phyloP scores from a whole-genome alignment of 257 asterid genomes.

The Solanum chiquidenum region DNA sequence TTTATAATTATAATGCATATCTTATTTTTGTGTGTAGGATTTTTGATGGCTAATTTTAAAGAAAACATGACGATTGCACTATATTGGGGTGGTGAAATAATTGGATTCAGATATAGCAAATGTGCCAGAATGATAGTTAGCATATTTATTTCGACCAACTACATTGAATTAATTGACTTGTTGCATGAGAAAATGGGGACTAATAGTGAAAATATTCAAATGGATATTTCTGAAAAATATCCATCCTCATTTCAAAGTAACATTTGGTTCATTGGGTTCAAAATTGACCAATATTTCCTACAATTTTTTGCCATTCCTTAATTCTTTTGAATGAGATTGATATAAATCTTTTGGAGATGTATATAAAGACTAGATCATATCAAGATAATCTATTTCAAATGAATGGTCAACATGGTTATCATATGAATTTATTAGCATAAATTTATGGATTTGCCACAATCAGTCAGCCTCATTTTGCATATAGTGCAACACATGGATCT shows the following conservation, averaged over 20 bases:
- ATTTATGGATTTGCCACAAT: background rate
- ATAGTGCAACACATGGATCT: background rate
- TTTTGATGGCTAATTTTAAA: background rate
- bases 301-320: background rate
- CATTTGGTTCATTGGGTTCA: background rate
- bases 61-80: background rate
- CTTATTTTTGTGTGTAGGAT: background rate
- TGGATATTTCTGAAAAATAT: background rate
- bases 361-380: background rate
- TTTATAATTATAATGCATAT: no score
- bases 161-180: background rate
- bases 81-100: background rate
- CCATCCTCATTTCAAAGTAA: background rate
- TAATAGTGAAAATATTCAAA: background rate
- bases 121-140: background rate
- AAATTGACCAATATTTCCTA: background rate
- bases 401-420: background rate
- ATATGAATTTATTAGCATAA: background rate
- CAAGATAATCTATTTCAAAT: background rate
- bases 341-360: background rate
- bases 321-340: rapidly evolving
- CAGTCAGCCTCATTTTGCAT: background rate
- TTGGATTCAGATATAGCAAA: background rate
- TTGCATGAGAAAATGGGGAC: background rate
- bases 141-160: background rate